These are phyloP conservation scores for Sisymbrium irio DNA, from an alignment of 345 rosid genomes.

Conservation along the genomic window DNA sequence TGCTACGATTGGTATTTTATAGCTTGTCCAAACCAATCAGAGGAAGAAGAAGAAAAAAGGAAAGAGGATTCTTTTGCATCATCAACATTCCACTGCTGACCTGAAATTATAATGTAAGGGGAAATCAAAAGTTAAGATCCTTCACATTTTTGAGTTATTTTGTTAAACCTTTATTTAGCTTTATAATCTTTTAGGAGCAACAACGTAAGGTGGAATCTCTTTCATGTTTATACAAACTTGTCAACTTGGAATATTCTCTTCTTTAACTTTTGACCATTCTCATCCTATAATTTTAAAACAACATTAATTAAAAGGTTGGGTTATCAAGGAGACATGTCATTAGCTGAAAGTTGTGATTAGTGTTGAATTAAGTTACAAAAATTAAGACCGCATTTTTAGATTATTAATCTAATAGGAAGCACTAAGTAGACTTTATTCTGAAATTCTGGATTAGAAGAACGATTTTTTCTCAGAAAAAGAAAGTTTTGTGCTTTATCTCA, in stretches of 20 bases:
- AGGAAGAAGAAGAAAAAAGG: not conserved
- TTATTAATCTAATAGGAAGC: not conserved
- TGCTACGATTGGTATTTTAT: conserved; percentile 23
- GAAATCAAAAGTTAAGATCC: conserved; percentile 7
- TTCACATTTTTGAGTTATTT: not conserved
- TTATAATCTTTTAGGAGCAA: conserved; percentile 24
- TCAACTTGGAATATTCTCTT: conserved; percentile 30
- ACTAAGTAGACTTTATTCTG: conserved; percentile 12
- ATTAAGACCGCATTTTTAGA: not conserved
- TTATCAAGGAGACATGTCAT: conserved; percentile 24
- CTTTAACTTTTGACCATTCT: conserved; percentile 25
- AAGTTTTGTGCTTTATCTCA: not conserved
- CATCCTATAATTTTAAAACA: not conserved
- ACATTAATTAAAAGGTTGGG: not conserved
- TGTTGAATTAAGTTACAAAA: not conserved
- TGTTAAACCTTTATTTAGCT: not conserved
- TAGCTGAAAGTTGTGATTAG: not conserved
- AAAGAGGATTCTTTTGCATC: conserved; percentile 25
- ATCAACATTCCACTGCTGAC: conserved; percentile 28
- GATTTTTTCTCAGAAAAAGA: not conserved
- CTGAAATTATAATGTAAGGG: not conserved
- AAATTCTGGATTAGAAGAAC: not conserved
- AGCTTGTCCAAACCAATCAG: conserved; percentile 22
- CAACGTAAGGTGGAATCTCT: conserved; percentile 26
- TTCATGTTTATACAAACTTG: conserved; percentile 28